Evolutionary conservation across 805 yeast species (phyloP).

Genomic region (Metschnikowia peoriensis): DNA sequence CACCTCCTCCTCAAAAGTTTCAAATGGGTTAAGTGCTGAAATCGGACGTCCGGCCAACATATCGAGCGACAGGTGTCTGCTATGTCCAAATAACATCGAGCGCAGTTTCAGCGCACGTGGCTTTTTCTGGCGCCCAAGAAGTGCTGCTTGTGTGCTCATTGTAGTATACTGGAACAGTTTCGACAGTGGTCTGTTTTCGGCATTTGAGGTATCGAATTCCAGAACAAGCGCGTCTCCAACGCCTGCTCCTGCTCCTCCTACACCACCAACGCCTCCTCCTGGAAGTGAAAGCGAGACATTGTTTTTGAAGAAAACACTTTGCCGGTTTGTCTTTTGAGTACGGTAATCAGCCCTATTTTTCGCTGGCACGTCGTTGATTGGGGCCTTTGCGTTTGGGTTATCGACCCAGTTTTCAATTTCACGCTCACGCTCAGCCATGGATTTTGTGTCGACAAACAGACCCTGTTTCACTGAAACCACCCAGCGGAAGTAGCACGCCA

Average conservation of each 20-base stretch:
- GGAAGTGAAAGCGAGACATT: slow-evolving; percentile 36
- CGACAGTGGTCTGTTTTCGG: slow-evolving; percentile 25
- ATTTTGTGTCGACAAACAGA: slow-evolving; percentile 52
- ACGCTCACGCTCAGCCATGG: slow-evolving; percentile 60
- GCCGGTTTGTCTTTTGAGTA: slow-evolving; percentile 35
- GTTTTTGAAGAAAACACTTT: slow-evolving; percentile 40
- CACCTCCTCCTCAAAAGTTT: slow-evolving; percentile 26
- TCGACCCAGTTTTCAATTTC: slow-evolving; percentile 87
- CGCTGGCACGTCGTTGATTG: slow-evolving; percentile 48
- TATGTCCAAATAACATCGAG: slow-evolving; percentile 14
- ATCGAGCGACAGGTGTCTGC: slow-evolving; percentile 32
- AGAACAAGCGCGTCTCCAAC: background rate
- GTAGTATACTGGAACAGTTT: slow-evolving; percentile 51
- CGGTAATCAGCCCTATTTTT: slow-evolving; percentile 51
- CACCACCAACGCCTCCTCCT: background rate
- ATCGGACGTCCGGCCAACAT: slow-evolving; percentile 26
- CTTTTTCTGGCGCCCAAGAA: slow-evolving; percentile 23
- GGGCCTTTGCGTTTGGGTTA: slow-evolving; percentile 30
- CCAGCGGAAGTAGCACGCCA: slow-evolving; percentile 93
- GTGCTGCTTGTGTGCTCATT: slow-evolving; percentile 63
- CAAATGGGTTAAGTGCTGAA: slow-evolving; percentile 33
- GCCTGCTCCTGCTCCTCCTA: too few relatives aligned
- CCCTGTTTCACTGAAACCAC: slow-evolving; percentile 67
- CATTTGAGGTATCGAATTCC: background rate
- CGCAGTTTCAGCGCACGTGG: slow-evolving; percentile 15